A percentile compares a stretch with the other conserved stretches of the same genome.
These are phyloP conservation scores for Alternaria burnsii DNA, from an alignment of 2,329 filamentous ascomycete genomes.

Conservation along the genomic window DNA sequence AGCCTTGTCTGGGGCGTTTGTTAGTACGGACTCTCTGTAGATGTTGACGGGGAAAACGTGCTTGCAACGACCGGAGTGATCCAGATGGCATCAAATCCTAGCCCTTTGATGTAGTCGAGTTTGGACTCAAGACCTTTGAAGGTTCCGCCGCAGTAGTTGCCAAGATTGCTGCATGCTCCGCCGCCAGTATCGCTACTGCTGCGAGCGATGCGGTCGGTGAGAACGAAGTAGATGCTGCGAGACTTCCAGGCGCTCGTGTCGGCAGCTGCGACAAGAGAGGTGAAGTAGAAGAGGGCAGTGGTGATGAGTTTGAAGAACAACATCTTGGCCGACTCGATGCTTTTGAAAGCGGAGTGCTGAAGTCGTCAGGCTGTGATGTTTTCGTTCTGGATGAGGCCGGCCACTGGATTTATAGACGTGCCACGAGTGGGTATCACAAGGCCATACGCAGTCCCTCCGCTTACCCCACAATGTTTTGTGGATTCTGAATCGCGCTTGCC, in stretches of 20 bases:
- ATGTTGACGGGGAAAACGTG: constrained; percentile 20
- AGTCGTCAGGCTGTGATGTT: constrained; percentile 9
- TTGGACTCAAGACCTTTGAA: constrained; percentile 59
- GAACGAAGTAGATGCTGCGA: constrained; percentile 48
- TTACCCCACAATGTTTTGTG: constrained; percentile 4
- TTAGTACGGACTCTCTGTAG: not conserved
- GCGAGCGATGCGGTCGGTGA: constrained; percentile 49
- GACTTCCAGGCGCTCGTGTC: constrained; percentile 49
- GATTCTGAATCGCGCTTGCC: not conserved
- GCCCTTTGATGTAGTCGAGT: constrained; percentile 61
- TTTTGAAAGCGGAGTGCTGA: constrained; percentile 2
- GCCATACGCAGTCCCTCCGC: not conserved
- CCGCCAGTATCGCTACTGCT: constrained; percentile 45
- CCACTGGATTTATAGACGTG: constrained; percentile 14
- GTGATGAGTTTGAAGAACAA: constrained; percentile 23
- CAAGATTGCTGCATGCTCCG: constrained; percentile 40
- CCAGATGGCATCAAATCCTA: constrained; percentile 62
- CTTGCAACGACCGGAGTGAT: constrained; percentile 53
- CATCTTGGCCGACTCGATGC: constrained; percentile 20
- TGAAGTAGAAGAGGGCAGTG: constrained; percentile 21
- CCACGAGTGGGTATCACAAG: constrained; percentile 4
- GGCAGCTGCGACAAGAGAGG: constrained; percentile 35
- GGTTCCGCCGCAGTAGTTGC: constrained; percentile 61
- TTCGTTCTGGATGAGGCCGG: constrained; percentile 4
- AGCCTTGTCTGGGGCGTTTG: constrained; percentile 41